phyloP scores from a whole-genome alignment of 2,329 filamentous ascomycete species.

The Aspergillus pseudoviridinutans region DNA sequence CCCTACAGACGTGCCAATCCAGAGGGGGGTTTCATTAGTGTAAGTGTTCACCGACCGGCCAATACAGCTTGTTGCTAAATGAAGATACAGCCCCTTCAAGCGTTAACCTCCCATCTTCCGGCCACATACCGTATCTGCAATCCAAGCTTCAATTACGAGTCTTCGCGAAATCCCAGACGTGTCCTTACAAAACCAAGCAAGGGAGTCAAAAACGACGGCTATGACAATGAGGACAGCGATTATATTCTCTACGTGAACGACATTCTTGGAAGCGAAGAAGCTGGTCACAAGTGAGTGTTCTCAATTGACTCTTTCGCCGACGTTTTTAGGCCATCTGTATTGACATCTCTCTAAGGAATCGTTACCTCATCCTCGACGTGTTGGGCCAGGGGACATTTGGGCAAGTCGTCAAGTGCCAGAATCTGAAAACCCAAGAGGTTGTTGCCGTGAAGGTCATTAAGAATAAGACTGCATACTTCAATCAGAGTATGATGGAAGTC shows the following conservation, averaged over 20 bases:
- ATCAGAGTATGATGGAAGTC: conserved; percentile 99
- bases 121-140: conserved; percentile 98
- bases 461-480: conserved; percentile 98
- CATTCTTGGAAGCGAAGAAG: conserved; percentile 94
- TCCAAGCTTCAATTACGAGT: conserved; percentile 96
- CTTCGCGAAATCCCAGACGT: conserved; percentile 88
- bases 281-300: conserved; percentile 79
- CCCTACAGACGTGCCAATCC: conserved; percentile 90
- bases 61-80: conserved; percentile 14
- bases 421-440: conserved; percentile 95
- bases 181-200: conserved; percentile 98
- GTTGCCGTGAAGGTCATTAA: conserved; percentile 99
- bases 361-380: conserved; percentile 95
- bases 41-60: conserved; percentile 45
- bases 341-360: conserved; percentile 57
- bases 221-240: conserved; percentile 98
- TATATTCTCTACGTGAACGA: conserved; percentile 99
- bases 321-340: conserved; percentile 7
- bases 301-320: neutral
- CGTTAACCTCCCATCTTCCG: conserved; percentile 85
- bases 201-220: conserved; percentile 96
- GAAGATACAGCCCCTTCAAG: conserved; percentile 76
- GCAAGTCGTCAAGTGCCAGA: conserved; percentile 98
- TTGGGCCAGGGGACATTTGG: conserved; percentile 96
- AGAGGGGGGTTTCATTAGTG: conserved; percentile 96